Percentiles rank a stretch among this genome's conserved stretches.
Conservation (phyloP, 495 filamentous ascomycete genomes). For the Pyronema domesticum region DNA sequence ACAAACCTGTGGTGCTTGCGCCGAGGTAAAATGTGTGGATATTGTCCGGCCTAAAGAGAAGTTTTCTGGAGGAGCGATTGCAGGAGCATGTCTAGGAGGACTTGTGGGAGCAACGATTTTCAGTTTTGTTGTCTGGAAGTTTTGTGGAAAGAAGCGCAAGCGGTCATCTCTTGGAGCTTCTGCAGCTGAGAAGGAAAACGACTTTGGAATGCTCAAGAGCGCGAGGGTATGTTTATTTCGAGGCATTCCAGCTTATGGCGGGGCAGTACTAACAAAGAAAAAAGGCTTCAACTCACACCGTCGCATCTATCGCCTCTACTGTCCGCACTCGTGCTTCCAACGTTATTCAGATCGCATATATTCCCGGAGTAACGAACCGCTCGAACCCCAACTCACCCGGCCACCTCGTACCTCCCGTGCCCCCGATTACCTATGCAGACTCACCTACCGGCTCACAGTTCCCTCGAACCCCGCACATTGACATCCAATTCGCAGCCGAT, state of each 20-base stretch:
- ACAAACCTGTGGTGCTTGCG: conserved; percentile 19
- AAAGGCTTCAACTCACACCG: conserved; percentile 61
- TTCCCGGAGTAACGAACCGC: conserved; percentile 90
- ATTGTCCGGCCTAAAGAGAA: not conserved
- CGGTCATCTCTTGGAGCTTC: conserved; percentile 26
- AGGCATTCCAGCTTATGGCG: not conserved
- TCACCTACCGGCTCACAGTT: conserved; percentile 45
- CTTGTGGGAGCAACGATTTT: conserved; percentile 40
- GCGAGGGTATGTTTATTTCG: conserved; percentile 29
- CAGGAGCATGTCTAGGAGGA: conserved; percentile 21
- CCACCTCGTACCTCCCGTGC: conserved; percentile 76
- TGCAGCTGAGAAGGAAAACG: conserved; percentile 37
- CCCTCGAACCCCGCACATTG: conserved; percentile 84
- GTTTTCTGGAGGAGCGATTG: conserved; percentile 17
- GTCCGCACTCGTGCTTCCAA: conserved; percentile 92
- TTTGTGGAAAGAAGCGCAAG: conserved; percentile 59
- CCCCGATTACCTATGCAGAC: conserved; percentile 51
- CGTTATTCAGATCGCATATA: conserved; percentile 98
- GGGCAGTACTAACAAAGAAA: not conserved
- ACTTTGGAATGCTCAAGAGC: conserved; percentile 43
- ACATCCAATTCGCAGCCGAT: conserved; percentile 29
- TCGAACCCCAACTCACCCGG: conserved; percentile 65
- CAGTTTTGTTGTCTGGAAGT: conserved; percentile 69
- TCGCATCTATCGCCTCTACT: conserved; percentile 81
- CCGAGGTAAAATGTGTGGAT: conserved; percentile 8